These are phyloP conservation scores for Ceratocystis cubensis DNA, from an alignment of 2,329 filamentous ascomycete genomes.

Conservation along the genomic window DNA sequence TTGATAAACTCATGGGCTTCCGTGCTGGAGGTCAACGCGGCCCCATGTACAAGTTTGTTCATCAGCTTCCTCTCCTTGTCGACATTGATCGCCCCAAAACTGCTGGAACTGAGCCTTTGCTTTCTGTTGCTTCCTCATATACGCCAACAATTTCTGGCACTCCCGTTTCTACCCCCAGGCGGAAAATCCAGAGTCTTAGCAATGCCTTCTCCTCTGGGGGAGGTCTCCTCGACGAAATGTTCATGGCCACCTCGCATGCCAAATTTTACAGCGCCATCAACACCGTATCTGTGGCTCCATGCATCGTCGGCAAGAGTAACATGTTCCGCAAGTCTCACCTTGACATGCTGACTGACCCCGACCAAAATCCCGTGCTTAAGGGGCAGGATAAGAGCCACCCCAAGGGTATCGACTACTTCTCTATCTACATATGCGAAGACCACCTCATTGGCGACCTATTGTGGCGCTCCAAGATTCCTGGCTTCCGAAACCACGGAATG, in stretches of 20 bases:
- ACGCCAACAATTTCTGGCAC: slow-evolving; percentile 6
- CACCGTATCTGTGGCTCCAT: slow-evolving; percentile 77
- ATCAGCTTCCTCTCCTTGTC: slow-evolving; percentile 83
- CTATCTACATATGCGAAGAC: slow-evolving; percentile 92
- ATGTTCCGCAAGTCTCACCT: slow-evolving; percentile 95
- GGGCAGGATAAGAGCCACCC: slow-evolving; percentile 28
- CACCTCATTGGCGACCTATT: slow-evolving; percentile 87
- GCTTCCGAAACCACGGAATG: slow-evolving; percentile 67
- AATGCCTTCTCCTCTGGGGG: slow-evolving; percentile 43
- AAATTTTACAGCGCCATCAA: slow-evolving; percentile 99
- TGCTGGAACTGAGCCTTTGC: slow-evolving; percentile 21
- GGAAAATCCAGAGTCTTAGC: slow-evolving; percentile 23
- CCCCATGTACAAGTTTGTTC: slow-evolving; percentile 73
- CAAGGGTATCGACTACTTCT: slow-evolving; percentile 81
- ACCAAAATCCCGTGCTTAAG: slow-evolving; percentile 33
- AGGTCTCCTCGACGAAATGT: slow-evolving; percentile 82
- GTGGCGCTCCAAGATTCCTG: slow-evolving; percentile 57
- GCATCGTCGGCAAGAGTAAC: slow-evolving; percentile 91
- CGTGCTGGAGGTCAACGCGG: slow-evolving; percentile 35
- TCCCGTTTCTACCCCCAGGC: neutral
- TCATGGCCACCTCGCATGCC: slow-evolving; percentile 83
- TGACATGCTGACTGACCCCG: slow-evolving; percentile 51
- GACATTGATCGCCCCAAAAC: slow-evolving; percentile 40
- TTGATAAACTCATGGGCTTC: slow-evolving; percentile 70
- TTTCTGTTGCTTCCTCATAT: neutral